phyloP scores from a whole-genome alignment of 306 rosid species.

The Cicer judaicum region DNA sequence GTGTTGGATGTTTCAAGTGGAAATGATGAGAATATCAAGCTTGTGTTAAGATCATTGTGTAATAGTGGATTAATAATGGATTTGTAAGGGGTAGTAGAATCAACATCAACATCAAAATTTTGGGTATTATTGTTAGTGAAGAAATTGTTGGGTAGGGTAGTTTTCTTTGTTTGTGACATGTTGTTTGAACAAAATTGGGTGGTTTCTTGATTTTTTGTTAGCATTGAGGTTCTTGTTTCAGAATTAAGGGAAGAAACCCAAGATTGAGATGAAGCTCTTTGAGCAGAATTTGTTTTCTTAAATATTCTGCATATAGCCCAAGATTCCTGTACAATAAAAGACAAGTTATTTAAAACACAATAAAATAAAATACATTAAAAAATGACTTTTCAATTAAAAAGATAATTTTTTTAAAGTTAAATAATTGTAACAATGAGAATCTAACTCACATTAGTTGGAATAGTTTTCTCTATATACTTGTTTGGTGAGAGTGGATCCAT shows the following conservation, averaged over 20 bases:
- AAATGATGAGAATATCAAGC: conserved; percentile 50
- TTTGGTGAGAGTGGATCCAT: conserved; percentile 55
- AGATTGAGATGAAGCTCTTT: conserved; percentile 77
- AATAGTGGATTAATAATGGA: conserved; percentile 50
- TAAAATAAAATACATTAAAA: too few relatives aligned
- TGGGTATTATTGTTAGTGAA: conserved; percentile 46
- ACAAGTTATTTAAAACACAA: background rate
- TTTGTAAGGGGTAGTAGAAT: conserved; percentile 48
- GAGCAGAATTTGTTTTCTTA: conserved; percentile 84
- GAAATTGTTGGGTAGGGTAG: conserved; percentile 50
- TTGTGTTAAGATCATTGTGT: conserved; percentile 51
- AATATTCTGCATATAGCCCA: conserved; percentile 99
- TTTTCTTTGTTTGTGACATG: conserved; percentile 52
- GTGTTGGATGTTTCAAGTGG: conserved; percentile 47
- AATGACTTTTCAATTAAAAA: too few relatives aligned
- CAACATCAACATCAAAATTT: conserved; percentile 52
- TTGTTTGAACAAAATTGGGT: conserved; percentile 54
- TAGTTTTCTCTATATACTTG: conserved; percentile 61
- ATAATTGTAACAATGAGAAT: too few relatives aligned
- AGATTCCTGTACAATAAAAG: conserved; percentile 66
- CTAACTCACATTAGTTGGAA: conserved; percentile 64
- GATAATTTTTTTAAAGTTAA: too few relatives aligned
- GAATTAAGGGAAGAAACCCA: conserved; percentile 63
- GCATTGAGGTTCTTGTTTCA: conserved; percentile 57
- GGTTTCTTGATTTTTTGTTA: conserved; percentile 42